phyloP scores from a whole-genome alignment of 2,329 filamentous ascomycete genomes.

The Xylaria sp. region DNA sequence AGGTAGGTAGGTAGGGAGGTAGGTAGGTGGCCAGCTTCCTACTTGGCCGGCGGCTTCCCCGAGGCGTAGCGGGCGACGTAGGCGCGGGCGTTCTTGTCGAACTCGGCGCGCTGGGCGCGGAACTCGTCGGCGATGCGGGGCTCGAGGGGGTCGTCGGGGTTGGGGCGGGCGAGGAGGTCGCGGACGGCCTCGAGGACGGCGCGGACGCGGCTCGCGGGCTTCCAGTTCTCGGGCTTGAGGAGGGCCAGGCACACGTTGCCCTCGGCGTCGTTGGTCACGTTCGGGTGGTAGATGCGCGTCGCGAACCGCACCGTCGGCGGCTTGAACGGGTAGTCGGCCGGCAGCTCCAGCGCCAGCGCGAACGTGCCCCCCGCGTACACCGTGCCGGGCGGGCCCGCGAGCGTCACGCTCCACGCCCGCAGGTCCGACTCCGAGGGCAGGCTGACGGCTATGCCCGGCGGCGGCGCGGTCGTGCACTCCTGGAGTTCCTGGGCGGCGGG shows the following conservation, averaged over 20 bases:
- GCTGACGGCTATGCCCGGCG: slow-evolving; percentile 49
- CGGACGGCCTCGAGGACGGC: slow-evolving; percentile 78
- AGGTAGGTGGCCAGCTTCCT: not conserved
- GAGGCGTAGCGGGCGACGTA: slow-evolving; percentile 76
- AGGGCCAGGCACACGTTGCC: slow-evolving; percentile 85
- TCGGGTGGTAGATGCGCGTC: slow-evolving; percentile 95
- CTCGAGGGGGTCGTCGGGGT: slow-evolving; percentile 89
- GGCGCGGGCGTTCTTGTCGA: slow-evolving; percentile 73
- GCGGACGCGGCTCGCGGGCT: slow-evolving; percentile 77
- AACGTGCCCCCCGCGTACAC: slow-evolving; percentile 70
- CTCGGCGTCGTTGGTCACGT: slow-evolving; percentile 83
- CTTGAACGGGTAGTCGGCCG: slow-evolving; percentile 87
- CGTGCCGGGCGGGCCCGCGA: slow-evolving; percentile 48
- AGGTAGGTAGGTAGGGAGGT: no score
- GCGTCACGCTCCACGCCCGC: slow-evolving; percentile 54
- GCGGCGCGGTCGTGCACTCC: slow-evolving; percentile 52
- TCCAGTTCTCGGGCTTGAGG: slow-evolving; percentile 88
- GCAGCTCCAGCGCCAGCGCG: slow-evolving; percentile 72
- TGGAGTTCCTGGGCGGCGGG: slow-evolving; percentile 50
- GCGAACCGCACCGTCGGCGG: slow-evolving; percentile 77
- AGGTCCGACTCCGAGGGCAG: slow-evolving; percentile 53
- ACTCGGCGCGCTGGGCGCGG: slow-evolving; percentile 66
- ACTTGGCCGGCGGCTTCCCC: slow-evolving; percentile 34
- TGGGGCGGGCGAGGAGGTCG: slow-evolving; percentile 75
- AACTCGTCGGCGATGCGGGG: slow-evolving; percentile 83